Evolutionary conservation across 768 basidiomycete species (phyloP).

Genomic region (Podaxis rugospora): DNA sequence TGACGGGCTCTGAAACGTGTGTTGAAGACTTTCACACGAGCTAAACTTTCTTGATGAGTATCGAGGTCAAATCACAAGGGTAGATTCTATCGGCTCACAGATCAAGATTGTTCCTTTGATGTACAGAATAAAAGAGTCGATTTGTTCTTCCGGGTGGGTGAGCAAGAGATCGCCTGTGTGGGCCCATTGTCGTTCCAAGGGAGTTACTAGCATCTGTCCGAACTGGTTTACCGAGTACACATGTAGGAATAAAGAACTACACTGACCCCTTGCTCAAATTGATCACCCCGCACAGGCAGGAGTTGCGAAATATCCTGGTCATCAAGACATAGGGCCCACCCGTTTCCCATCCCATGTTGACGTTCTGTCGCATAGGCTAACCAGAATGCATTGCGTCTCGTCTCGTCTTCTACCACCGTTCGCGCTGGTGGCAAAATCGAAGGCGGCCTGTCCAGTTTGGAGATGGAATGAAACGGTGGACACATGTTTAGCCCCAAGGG

Average conservation of each 20-base stretch:
- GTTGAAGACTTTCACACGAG: conserved; percentile 61
- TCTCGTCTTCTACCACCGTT: conserved; percentile 66
- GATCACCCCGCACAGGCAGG: conserved; percentile 56
- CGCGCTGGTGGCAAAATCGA: conserved; percentile 58
- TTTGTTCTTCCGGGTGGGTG: conserved; percentile 53
- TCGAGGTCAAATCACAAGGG: background rate
- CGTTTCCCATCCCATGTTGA: conserved; percentile 61
- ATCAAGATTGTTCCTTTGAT: conserved; percentile 66
- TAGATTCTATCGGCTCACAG: conserved; percentile 28
- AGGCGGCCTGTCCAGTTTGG: conserved; percentile 51
- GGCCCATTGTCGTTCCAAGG: conserved; percentile 62
- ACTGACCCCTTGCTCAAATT: conserved; percentile 60
- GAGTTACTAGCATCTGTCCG: conserved; percentile 40
- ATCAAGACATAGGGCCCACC: conserved; percentile 68
- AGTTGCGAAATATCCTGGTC: conserved; percentile 72
- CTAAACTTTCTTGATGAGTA: conserved; percentile 17
- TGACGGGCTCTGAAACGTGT: conserved; percentile 58
- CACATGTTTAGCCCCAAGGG: conserved; percentile 71
- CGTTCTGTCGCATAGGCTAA: conserved; percentile 67
- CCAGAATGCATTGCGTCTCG: conserved; percentile 71
- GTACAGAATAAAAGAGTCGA: conserved; percentile 69
- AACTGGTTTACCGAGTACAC: conserved; percentile 2
- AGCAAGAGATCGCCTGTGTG: conserved; percentile 58
- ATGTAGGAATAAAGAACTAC: background rate
- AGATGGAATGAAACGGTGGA: conserved; percentile 61